Base-by-base conservation (phyloP, 495 filamentous ascomycete species). In the Amorphotheca resinae region DNA sequence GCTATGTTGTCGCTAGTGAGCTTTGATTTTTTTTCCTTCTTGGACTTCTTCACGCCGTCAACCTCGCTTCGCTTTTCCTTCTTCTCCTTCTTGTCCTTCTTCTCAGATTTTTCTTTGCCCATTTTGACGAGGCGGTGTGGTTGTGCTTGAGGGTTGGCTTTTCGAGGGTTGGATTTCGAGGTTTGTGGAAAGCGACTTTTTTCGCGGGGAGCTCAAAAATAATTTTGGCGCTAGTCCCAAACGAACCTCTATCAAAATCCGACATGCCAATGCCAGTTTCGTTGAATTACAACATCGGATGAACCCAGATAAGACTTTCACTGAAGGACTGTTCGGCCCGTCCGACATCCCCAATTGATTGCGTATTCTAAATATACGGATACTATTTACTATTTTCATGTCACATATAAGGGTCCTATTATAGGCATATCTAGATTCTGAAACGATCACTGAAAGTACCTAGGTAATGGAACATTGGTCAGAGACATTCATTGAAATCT, bases 31-130 rank as follows among this genome's bases (percentile, higher is more conserved):
- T 80, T 82, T n/a, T 80, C 78, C 58, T 81, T 80, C 59, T 79
- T 76, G 34, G 58, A 44, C 67, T 84, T 83, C 60, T 71, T 65
- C 43, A 87, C 78, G 44, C 82, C 84, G 57, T 84, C 77, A 54
- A 71, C 80, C 49, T 85, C 81, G 57, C 77, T 66, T 48, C 76
- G 77, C 67, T 83, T 83, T 65, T 84, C 79, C 67, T 87, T 82
- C 73, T 85, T 86, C 68, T 81, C 75, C 67, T 80, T 81, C 67
- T 81, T 83, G 47, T 79, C 70, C 33, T 35, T 33, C 35, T 49
- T 48, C 39, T 58, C 49, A 17, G 46, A 53, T 22, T 55, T 58
- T 18, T 53, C 52, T 49, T 53, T 58, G 20, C 44, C 49, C 52
- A 55, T 55, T 40, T 38, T 51, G 38, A 25, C 16, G 43, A 42